These are phyloP conservation scores for Phtheirospermum japonicum DNA, from an alignment of 257 asterid species.

Conservation along the genomic window DNA sequence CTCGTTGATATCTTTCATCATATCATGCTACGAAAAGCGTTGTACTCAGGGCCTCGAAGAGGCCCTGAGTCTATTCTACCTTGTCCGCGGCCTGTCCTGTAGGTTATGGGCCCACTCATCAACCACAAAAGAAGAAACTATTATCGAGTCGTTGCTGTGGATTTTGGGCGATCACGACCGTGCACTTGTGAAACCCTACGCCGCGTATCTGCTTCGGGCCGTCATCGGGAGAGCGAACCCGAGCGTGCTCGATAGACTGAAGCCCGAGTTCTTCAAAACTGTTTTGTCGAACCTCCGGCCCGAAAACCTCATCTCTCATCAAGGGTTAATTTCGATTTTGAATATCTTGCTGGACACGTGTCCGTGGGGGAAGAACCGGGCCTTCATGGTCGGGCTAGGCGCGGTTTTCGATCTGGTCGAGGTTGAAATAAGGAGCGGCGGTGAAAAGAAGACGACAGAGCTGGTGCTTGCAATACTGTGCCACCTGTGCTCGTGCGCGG, in stretches of 20 bases:
- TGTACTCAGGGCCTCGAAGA: slow-evolving; percentile 30
- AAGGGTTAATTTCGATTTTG: slow-evolving; percentile 28
- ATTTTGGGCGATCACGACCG: slow-evolving; percentile 19
- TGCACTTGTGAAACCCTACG: slow-evolving; percentile 26
- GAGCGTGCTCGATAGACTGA: slow-evolving; percentile 25
- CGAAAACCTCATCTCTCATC: neutral
- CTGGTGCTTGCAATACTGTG: slow-evolving; percentile 39
- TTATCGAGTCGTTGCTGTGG: slow-evolving; percentile 42
- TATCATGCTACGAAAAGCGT: slow-evolving; percentile 26
- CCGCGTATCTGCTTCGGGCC: slow-evolving; percentile 32
- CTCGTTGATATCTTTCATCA: slow-evolving; percentile 23
- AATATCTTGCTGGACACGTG: slow-evolving; percentile 37
- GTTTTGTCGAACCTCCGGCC: neutral
- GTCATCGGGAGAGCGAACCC: slow-evolving; percentile 29
- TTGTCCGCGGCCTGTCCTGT: slow-evolving; percentile 8
- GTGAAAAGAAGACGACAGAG: slow-evolving; percentile 44
- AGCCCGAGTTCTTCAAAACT: slow-evolving; percentile 35
- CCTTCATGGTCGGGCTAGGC: slow-evolving; percentile 43
- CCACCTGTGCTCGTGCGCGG: slow-evolving; percentile 49
- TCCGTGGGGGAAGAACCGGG: slow-evolving; percentile 45
- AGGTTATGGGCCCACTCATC: neutral
- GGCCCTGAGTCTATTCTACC: slow-evolving; percentile 35
- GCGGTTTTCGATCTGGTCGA: slow-evolving; percentile 42
- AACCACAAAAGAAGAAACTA: neutral
- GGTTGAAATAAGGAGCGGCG: slow-evolving; percentile 33